Base-by-base conservation (phyloP, 164 flowering plant species). In the Buxus sempervirens region DNA sequence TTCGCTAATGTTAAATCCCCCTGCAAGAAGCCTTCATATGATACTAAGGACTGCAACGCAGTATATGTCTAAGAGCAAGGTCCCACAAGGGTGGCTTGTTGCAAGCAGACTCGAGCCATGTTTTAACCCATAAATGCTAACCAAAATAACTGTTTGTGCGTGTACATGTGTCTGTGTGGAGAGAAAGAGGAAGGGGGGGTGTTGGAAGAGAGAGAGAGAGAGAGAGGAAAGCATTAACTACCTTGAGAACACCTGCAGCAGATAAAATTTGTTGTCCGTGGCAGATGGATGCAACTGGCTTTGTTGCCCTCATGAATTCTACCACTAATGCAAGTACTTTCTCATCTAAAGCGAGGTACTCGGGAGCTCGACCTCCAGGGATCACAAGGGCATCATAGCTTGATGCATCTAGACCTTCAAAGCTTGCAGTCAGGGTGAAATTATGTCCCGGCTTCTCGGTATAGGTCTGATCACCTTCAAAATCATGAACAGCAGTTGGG, bases 351-450 rank as follows among this genome's bases (percentile, higher is more conserved):
- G 99, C 95, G 70, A 96, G 81, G 66, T 93, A 93, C 71, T 90
- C 98, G 26, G 99, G 98, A 27, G 99, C 94, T 67, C 98, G 83
- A 62, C 99, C 99, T 25, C 99, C 99, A 70, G 99, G 99, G 28
- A 96, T 91, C 51, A 96, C 98, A 59, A 96, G 95, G 25, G 90
- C 99, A 80, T 96, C 90, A 83, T 93, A 93, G 75, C 79, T 81
- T 9, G 88, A 77, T 58, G 75, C 75, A 67, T 86, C 81, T 63
- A 89, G 5, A 28, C 69, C 80, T 63, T 93, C 86, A 70, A 87
- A 93, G 63, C 64, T 72, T 51, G 87, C 88, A 9, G 83, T 95
- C 51, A 96, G 74, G 20, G 87, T 78, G 68, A 96, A 90, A 71
- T 83, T 66, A 79, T 93, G 90, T 58, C 99, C 99, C 20, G 93